These are phyloP conservation scores for Candida vartiovaarae DNA, from an alignment of 805 yeast genomes.

Conservation along the genomic window DNA sequence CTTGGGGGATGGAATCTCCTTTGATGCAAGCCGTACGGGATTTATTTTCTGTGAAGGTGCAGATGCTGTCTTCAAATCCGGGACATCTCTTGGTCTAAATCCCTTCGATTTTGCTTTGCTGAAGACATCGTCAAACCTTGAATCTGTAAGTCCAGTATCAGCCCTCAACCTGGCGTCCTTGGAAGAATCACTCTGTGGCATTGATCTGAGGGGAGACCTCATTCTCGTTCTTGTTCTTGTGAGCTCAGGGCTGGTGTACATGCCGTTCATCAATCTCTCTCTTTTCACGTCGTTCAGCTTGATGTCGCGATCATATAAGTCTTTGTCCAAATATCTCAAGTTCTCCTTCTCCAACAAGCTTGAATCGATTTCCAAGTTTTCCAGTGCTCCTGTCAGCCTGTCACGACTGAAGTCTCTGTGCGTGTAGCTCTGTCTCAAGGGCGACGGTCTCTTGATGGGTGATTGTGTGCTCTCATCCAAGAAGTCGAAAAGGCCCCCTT, in stretches of 20 bases:
- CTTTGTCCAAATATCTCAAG: constrained; percentile 12
- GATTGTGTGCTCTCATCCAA: constrained; percentile 8
- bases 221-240: neutral
- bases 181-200: too few relatives aligned
- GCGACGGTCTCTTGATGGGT: constrained; percentile 10
- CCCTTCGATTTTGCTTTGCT: neutral
- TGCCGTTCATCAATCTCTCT: constrained; percentile 3
- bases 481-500: constrained; percentile 1
- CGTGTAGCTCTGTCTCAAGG: constrained; percentile 5
- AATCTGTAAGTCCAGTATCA: too few relatives aligned
- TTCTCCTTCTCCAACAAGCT: constrained; percentile 12
- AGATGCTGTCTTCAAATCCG: too few relatives aligned
- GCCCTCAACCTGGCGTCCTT: too few relatives aligned
- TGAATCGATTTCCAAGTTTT: constrained; percentile 5
- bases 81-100: constrained; percentile 3
- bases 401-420: neutral
- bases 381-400: neutral
- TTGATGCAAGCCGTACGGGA: too few relatives aligned
- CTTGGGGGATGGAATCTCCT: neutral
- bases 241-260: neutral
- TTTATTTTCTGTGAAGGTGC: too few relatives aligned
- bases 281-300: constrained; percentile 13
- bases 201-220: neutral
- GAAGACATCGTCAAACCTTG: neutral
- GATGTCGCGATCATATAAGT: constrained; percentile 4